Evolutionary conservation across 768 basidiomycete species (phyloP).

Genomic region (Mycena galericulata): DNA sequence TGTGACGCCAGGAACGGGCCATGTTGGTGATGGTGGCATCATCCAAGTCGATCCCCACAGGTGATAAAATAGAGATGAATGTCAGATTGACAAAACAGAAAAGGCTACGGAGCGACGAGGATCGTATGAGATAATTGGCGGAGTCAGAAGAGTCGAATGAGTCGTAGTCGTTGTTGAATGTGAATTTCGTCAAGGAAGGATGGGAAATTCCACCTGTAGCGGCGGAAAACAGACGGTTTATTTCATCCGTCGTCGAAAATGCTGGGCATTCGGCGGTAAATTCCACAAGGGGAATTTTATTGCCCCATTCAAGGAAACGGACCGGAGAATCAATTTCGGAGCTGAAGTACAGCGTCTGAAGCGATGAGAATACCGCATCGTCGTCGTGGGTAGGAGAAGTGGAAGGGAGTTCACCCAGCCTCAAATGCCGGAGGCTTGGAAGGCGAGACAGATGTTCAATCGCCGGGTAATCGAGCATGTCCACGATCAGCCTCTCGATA

Average conservation of each 20-base stretch:
- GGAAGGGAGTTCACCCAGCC: not conserved
- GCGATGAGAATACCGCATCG: not conserved
- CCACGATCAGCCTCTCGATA: not conserved
- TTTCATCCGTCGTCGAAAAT: not conserved
- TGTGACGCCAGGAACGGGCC: constrained; percentile 14
- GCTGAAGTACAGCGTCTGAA: constrained; percentile 1
- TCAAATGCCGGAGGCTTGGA: not conserved
- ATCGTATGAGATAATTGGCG: not conserved
- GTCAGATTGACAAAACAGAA: constrained; percentile 18
- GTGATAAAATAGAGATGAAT: not conserved
- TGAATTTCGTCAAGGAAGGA: not conserved
- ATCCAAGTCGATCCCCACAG: constrained; percentile 1
- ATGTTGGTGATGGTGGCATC: constrained; percentile 5
- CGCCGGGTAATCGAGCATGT: not conserved
- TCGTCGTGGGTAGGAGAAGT: not conserved
- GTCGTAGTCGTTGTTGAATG: not conserved
- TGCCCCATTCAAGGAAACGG: constrained; percentile 7
- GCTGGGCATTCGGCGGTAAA: not conserved
- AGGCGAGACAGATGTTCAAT: constrained; percentile 10
- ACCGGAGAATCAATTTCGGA: not conserved
- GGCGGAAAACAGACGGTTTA: not conserved
- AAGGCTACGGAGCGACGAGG: not conserved
- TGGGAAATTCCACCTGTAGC: not conserved
- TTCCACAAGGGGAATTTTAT: not conserved
- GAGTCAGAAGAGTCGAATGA: not conserved